These are phyloP conservation scores for Candida glucosophila DNA, from an alignment of 1,139 yeast genomes.

Conservation along the genomic window DNA sequence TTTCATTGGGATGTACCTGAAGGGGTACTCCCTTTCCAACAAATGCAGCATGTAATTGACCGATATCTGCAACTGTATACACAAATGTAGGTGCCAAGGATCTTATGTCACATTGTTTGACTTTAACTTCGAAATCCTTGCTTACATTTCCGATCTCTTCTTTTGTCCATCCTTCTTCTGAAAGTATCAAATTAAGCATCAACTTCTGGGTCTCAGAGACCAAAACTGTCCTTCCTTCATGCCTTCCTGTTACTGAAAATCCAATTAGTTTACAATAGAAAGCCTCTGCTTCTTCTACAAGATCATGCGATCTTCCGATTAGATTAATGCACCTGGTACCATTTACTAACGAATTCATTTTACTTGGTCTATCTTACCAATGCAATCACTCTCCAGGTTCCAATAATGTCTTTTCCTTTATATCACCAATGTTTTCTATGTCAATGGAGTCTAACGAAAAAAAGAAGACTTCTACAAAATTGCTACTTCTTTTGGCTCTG, in stretches of 20 bases:
- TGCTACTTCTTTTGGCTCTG: no score
- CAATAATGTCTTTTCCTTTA: no score
- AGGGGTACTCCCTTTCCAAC: slow-evolving; percentile 16
- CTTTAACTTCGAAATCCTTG: slow-evolving; percentile 5
- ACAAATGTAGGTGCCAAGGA: slow-evolving; percentile 34
- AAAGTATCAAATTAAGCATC: slow-evolving; percentile 19
- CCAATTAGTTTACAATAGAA: slow-evolving; percentile 43
- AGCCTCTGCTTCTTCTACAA: slow-evolving; percentile 27
- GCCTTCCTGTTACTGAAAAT: slow-evolving; percentile 22
- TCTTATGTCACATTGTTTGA: slow-evolving; percentile 36
- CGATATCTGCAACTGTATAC: slow-evolving; percentile 27
- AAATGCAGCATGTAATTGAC: slow-evolving; percentile 25
- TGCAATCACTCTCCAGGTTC: no score
- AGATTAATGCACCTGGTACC: slow-evolving; percentile 42
- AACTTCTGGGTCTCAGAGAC: slow-evolving; percentile 23
- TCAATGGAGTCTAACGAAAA: no score
- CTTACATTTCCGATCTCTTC: slow-evolving; percentile 18
- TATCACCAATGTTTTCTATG: no score
- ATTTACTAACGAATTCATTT: slow-evolving; percentile 36
- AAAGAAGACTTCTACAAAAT: no score
- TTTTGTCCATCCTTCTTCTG: slow-evolving; percentile 17
- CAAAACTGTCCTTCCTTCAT: slow-evolving; percentile 18
- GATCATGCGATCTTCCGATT: slow-evolving; percentile 28
- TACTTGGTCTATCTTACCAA: no score
- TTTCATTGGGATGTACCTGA: slow-evolving; percentile 50